These are phyloP conservation scores for Aciculoconidium aculeatum DNA, from an alignment of 805 yeast genomes.

Conservation along the genomic window DNA sequence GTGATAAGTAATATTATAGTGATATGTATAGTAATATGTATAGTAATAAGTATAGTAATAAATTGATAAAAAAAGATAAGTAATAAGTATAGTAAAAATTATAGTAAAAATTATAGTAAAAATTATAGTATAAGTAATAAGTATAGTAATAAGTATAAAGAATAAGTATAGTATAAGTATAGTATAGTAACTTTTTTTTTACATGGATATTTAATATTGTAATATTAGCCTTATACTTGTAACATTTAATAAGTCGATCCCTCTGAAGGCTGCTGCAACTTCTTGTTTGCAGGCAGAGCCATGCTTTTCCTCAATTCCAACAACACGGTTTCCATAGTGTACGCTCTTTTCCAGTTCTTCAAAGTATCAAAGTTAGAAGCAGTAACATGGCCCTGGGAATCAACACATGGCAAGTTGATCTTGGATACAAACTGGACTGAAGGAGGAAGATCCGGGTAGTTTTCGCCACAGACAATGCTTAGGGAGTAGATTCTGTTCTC, in stretches of 20 bases:
- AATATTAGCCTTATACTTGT: too few species aligned
- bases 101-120: too few species aligned
- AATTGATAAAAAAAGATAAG: too few species aligned
- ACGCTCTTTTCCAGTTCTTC: conserved; percentile 81
- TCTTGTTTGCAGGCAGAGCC: conserved; percentile 80
- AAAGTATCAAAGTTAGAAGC: conserved; percentile 54
- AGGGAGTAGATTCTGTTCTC: conserved; percentile 91
- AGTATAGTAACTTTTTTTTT: too few species aligned
- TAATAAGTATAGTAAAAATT: too few species aligned
- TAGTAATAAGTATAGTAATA: too few species aligned
- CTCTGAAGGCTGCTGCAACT: conserved; percentile 86
- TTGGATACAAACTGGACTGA: conserved; percentile 71
- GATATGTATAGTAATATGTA: too few species aligned
- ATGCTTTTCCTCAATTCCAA: conserved; percentile 79
- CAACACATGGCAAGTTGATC: conserved; percentile 91
- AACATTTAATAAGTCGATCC: conserved; percentile 72
- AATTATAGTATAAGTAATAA: too few species aligned
- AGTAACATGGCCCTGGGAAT: conserved; percentile 48
- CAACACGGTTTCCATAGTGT: conserved; percentile 88
- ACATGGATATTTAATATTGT: conserved; percentile 1
- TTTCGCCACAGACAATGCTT: conserved; percentile 71
- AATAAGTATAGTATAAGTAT: too few species aligned
- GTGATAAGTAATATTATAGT: too few species aligned
- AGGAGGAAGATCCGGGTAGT: conserved; percentile 90
- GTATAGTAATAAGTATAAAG: too few species aligned